Conservation (phyloP, 1,139 yeast species). For the Blastobotrys elegans region DNA sequence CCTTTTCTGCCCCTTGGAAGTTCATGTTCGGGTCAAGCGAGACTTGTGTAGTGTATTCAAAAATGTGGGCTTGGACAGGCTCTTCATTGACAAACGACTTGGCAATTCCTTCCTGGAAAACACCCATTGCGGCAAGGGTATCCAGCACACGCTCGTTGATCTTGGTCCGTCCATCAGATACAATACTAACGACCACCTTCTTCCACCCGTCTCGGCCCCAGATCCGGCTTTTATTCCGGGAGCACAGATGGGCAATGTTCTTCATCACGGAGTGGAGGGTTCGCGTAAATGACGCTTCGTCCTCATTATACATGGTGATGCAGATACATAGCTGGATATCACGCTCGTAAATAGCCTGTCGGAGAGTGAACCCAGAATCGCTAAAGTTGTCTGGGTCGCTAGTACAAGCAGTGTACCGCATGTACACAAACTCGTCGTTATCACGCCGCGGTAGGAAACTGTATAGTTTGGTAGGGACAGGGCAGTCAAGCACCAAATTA, state of each 20-base stretch:
- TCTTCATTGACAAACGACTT: slow-evolving; percentile 87
- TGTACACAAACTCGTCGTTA: slow-evolving; percentile 86
- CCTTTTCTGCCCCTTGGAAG: slow-evolving; percentile 75
- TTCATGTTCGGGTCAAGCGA: slow-evolving; percentile 79
- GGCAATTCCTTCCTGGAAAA: slow-evolving; percentile 94
- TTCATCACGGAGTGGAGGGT: slow-evolving; percentile 92
- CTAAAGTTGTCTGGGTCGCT: slow-evolving; percentile 80
- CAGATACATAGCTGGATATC: slow-evolving; percentile 88
- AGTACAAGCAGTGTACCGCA: slow-evolving; percentile 94
- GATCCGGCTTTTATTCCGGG: slow-evolving; percentile 69
- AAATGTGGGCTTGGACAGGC: slow-evolving; percentile 85
- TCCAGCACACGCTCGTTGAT: slow-evolving; percentile 78
- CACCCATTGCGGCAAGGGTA: slow-evolving; percentile 86
- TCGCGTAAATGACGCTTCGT: slow-evolving; percentile 79
- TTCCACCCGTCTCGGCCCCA: slow-evolving; percentile 99
- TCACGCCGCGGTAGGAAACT: slow-evolving; percentile 77
- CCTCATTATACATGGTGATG: slow-evolving; percentile 95
- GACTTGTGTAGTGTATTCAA: slow-evolving; percentile 90
- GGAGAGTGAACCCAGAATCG: slow-evolving; percentile 73
- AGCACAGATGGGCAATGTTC: slow-evolving; percentile 80
- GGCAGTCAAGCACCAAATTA: slow-evolving; percentile 83
- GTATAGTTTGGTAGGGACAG: slow-evolving; percentile 81
- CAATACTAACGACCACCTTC: slow-evolving; percentile 82
- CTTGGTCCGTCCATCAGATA: slow-evolving; percentile 90
- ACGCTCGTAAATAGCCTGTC: slow-evolving; percentile 78